phyloP scores from a whole-genome alignment of 352 stramenopile species.

The Globisporangium solare region DNA sequence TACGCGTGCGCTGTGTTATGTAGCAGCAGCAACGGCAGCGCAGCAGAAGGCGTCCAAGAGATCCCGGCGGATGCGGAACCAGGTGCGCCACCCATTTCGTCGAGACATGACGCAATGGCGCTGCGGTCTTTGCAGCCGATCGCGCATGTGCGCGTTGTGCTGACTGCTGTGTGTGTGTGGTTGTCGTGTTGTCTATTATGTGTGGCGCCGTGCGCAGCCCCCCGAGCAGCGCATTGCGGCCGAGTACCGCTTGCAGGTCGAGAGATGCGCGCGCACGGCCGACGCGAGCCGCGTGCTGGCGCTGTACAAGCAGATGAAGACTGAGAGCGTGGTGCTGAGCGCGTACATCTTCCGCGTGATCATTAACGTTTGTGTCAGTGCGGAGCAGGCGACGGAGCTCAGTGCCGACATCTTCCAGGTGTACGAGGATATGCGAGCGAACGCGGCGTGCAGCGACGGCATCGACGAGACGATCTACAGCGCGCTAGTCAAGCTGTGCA shows the following conservation, averaged over 20 bases:
- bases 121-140: too few relatives aligned
- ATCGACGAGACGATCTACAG: conserved; percentile 68
- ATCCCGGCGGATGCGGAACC: conserved; percentile 37
- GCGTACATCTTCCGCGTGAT: conserved; percentile 57
- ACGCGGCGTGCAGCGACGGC: conserved; percentile 18
- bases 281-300: conserved; percentile 37
- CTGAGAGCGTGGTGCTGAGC: conserved; percentile 20
- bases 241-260: conserved; percentile 38
- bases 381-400: conserved; percentile 27
- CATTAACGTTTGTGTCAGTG: conserved; percentile 57
- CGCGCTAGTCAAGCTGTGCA: conserved; percentile 73
- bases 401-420: conserved; percentile 41
- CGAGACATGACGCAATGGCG: too few relatives aligned
- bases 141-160: background rate
- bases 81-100: conserved; percentile 24
- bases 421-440: conserved; percentile 64
- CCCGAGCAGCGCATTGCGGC: conserved; percentile 32
- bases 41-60: conserved; percentile 28
- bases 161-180: background rate
- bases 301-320: conserved; percentile 53
- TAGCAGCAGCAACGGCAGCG: conserved; percentile 5
- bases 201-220: conserved; percentile 26
- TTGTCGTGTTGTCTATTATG: background rate
- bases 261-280: conserved; percentile 32
- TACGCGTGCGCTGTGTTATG: too few relatives aligned